Base-by-base conservation (phyloP, 352 stramenopile genomes). In the Phytophthora pini region DNA sequence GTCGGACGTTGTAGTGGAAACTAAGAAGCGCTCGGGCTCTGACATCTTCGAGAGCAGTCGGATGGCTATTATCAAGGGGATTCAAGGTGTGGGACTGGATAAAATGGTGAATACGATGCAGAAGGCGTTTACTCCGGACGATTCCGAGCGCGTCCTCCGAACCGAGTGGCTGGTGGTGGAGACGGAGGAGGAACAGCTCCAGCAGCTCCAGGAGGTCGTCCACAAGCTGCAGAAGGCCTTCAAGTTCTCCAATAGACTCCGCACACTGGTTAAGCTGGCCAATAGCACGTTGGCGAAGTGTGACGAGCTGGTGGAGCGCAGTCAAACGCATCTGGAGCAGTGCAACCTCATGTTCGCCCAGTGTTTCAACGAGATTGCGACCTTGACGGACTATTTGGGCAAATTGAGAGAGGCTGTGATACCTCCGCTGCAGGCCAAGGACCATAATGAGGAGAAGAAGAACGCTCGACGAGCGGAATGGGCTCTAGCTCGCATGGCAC, bases 341-440 rank as follows among this genome's bases (percentile, higher is more conserved):
- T 88, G 81, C 58, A 87, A 91, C 44, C 65, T 96, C 44, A 90
- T 96, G 75, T 92, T 93, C 48, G 81, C 84, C 29, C 83, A 93
- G 48, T 93, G 80, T 53, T 68, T 69, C 34, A 96, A 93, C 64
- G 84, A 94, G 38, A 83, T 92, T 41, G 52, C 78, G 41, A 94
- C 87, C 56, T 71, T 96, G 2, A 77, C 76, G 0, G 86, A 96
- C 65, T 94, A 96, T 57, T 54, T 96, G 50, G 75, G 69, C 24
- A 94, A 94, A 60, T 70, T 96, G 22, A 77, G 83, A 13, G 79
- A 85, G 2, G 80, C 84, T 0, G 80, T 94, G 38, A 70, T 90
- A 40, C 85, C 85, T 1, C 49, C 63, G 0, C 51, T 82, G 36
- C 61, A 74, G n/a, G 70, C 78, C 9, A 88, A 84, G 31, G 84